These are phyloP conservation scores for Aureobasidium lini DNA, from an alignment of 2,329 filamentous ascomycete genomes.

Conservation along the genomic window DNA sequence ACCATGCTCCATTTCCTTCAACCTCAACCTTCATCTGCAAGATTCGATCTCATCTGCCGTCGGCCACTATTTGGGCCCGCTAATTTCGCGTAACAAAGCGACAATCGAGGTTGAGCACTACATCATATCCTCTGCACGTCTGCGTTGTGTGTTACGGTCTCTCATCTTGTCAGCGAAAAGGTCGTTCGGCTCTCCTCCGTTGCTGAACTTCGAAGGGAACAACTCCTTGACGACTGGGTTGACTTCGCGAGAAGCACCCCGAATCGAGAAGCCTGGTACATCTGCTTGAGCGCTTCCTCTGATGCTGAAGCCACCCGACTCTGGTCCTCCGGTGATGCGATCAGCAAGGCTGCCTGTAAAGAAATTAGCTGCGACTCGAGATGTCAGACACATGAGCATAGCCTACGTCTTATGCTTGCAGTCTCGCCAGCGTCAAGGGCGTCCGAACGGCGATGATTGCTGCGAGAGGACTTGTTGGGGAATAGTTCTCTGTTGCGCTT, in stretches of 20 bases:
- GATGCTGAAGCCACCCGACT: conserved; percentile 26
- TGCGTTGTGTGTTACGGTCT: conserved; percentile 23
- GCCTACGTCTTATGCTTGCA: conserved; percentile 15
- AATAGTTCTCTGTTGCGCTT: conserved; percentile 35
- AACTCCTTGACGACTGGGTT: conserved; percentile 25
- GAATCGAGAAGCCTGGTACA: conserved; percentile 23
- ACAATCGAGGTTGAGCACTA: conserved; percentile 8
- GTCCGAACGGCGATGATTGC: conserved; percentile 38
- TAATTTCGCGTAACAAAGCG: conserved; percentile 3
- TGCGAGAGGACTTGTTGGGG: conserved; percentile 23
- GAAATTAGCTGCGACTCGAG: neutral
- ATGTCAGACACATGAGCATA: neutral
- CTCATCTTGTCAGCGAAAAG: conserved; percentile 27
- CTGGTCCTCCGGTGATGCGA: conserved; percentile 16
- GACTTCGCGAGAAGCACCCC: conserved; percentile 22
- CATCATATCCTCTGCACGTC: conserved; percentile 18
- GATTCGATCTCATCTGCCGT: neutral
- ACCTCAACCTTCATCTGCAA: too few relatives aligned
- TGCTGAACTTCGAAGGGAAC: conserved; percentile 25
- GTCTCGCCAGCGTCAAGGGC: conserved; percentile 30
- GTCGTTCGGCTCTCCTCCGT: conserved; percentile 22
- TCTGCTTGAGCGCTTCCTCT: conserved; percentile 22
- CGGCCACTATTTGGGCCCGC: neutral
- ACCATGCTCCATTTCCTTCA: neutral
- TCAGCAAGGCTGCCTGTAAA: conserved; percentile 15